These are phyloP conservation scores for Viridothelium virens DNA, from an alignment of 495 filamentous ascomycete species.

Conservation along the genomic window DNA sequence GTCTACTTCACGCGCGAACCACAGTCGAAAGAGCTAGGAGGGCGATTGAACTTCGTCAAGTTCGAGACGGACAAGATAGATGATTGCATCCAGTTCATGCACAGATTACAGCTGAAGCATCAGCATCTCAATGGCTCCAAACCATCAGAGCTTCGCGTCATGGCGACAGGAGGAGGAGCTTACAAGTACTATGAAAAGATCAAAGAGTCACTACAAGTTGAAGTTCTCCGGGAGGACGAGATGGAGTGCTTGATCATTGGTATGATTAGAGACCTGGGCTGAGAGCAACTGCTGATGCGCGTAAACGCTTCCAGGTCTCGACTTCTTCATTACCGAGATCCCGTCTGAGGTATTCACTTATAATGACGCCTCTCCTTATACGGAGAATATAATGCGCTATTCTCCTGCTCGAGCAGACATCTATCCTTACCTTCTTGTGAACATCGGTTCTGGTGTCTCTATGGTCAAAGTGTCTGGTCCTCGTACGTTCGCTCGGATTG, in stretches of 20 bases:
- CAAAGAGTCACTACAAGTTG: conserved; percentile 67
- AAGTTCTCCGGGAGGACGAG: conserved; percentile 88
- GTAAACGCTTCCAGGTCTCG: conserved; percentile 54
- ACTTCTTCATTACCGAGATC: conserved; percentile 98
- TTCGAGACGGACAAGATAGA: conserved; percentile 94
- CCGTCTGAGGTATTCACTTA: conserved; percentile 96
- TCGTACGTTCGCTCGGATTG: conserved; percentile 75
- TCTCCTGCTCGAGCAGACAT: conserved; percentile 54
- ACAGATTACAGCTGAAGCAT: conserved; percentile 70
- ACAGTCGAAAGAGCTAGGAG: conserved; percentile 68
- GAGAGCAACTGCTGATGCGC: conserved; percentile 11
- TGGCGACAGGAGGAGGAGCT: conserved; percentile 90
- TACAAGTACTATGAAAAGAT: conserved; percentile 94
- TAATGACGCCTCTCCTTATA: conserved; percentile 46
- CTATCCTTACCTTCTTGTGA: conserved; percentile 95
- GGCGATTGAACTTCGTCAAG: conserved; percentile 85
- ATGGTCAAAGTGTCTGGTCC: conserved; percentile 97
- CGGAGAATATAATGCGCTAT: conserved; percentile 6
- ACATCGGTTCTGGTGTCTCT: conserved; percentile 97
- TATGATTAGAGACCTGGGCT: conserved; percentile 31
- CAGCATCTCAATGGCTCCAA: conserved; percentile 59
- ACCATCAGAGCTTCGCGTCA: conserved; percentile 65
- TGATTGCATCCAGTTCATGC: conserved; percentile 83
- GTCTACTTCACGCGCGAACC: conserved; percentile 94
- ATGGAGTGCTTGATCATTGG: conserved; percentile 98